Conservation (phyloP, 176 grass and related monocot genomes). For the Aegilops speltoides region DNA sequence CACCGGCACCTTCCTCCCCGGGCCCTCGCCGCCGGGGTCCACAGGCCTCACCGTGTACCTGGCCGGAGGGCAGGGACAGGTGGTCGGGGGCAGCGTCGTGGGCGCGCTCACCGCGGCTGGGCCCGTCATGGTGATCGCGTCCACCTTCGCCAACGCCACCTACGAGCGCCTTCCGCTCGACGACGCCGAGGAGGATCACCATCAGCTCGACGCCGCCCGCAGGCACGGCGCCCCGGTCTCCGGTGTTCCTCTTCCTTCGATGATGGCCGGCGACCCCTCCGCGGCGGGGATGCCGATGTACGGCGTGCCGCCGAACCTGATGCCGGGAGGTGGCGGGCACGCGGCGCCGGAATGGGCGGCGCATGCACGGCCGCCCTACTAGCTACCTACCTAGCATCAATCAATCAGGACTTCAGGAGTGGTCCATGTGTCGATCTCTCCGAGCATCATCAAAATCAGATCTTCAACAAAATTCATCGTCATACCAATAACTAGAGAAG, state of each 20-base stretch:
- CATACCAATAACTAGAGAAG: not conserved
- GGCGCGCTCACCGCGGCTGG: conserved; percentile 46
- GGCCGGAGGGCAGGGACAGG: conserved; percentile 47
- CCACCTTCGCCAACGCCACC: conserved; percentile 56
- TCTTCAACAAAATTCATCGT: not conserved
- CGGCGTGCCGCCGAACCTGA: conserved; percentile 29
- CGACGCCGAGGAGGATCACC: conserved; percentile 25
- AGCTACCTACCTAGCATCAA: not conserved
- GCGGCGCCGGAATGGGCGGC: conserved; percentile 1
- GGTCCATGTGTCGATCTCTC: not conserved
- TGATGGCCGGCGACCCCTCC: conserved; percentile 21
- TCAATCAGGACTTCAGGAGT: not conserved
- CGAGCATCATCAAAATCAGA: no score
- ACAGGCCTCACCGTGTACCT: conserved; percentile 52
- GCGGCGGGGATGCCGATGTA: conserved; percentile 29
- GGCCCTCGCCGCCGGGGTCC: conserved; percentile 37
- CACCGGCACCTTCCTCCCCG: conserved; percentile 53
- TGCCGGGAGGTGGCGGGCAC: conserved; percentile 14
- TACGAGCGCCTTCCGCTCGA: conserved; percentile 64
- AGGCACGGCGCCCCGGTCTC: not conserved
- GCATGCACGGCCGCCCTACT: conserved; percentile 44
- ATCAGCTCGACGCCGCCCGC: not conserved
- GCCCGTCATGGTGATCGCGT: conserved; percentile 52
- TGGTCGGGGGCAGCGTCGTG: conserved; percentile 52
- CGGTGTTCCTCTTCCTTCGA: not conserved